Conservation (phyloP, 805 yeast species). For the Millerago galiae region DNA sequence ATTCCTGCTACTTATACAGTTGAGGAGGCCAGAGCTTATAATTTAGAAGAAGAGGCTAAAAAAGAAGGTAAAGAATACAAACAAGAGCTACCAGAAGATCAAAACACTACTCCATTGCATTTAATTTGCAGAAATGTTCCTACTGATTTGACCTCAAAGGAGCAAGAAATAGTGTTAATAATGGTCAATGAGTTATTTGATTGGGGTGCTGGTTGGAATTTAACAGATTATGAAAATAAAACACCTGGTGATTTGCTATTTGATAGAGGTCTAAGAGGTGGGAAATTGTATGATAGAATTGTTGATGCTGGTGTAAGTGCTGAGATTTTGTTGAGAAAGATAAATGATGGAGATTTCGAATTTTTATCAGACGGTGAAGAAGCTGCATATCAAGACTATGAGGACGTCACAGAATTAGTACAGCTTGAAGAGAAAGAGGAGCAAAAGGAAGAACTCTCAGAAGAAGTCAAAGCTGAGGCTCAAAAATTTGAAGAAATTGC, state of each 20-base stretch:
- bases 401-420: constrained; percentile 10
- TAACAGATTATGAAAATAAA: constrained; percentile 60
- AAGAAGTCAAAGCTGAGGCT: background rate
- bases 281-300: constrained; percentile 39
- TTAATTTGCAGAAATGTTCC: constrained; percentile 51
- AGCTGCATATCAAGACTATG: constrained; percentile 21
- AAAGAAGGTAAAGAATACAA: constrained; percentile 36
- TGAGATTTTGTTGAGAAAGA: constrained; percentile 69
- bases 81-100: constrained; percentile 29
- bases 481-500: constrained; percentile 13
- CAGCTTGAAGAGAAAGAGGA: constrained; percentile 12
- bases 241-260: constrained; percentile 82
- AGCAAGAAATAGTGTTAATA: constrained; percentile 37
- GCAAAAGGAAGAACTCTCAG: constrained; percentile 4
- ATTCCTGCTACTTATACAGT: constrained; percentile 79
- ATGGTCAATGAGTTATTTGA: constrained; percentile 66
- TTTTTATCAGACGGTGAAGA: constrained; percentile 37
- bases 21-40: constrained; percentile 62
- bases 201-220: constrained; percentile 91
- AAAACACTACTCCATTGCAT: constrained; percentile 79
- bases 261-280: constrained; percentile 38
- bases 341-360: constrained; percentile 57
- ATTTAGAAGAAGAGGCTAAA: constrained; percentile 4
- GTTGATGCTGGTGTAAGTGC: constrained; percentile 90
- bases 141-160: constrained; percentile 32